Base-by-base conservation (phyloP, 2,329 filamentous ascomycete species). In the Trichoderma guizhouense region DNA sequence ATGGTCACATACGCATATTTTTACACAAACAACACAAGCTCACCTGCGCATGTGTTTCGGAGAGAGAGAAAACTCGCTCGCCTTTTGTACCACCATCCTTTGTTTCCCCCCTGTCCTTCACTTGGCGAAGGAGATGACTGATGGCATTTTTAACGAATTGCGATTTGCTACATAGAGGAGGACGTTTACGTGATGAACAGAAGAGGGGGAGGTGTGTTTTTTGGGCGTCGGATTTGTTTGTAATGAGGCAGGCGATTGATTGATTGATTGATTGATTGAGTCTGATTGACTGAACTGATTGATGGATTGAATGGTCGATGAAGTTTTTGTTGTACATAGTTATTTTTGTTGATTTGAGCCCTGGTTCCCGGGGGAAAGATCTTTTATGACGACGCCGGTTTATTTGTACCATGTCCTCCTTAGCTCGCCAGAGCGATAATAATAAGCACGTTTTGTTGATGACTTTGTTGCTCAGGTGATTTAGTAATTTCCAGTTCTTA, bases 301-400 rank as follows among this genome's bases (percentile, higher is more conserved):
- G 57, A 57, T 26, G 39, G 66, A 55, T 43, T 65, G 63, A 28
- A 39, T 67, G 24, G 21, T 67, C 34, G 64, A 39, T 58, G 12
- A 43, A 43, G 30, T 39, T 71, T 47, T 66, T 62, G 57, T 28
- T 69, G 70, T 72, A 72, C 53, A 72, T 72, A 72, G 21, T 21
- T 62, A 47, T 55, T 36, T 28, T 39, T 53, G 12, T 60, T 69
- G 32, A 62, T 72, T 61, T 61, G 70, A 24, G 39, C 70, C 32
- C 24, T 57, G 4, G 21, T 53, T 53, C 47, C 3, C n/a, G n/a
- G 66, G 51, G n/a, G 60, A 28, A 28, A 34, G 30, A 43, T 55
- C 11, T 47, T 68, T 68, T 53, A 64, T 47, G 58, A 68, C 57
- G 64, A 66, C 32, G 64, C 32, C n/a, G 5, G 47, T n/a, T 5